Evolutionary conservation across 495 filamentous ascomycete species (phyloP), one percentile per base, ranked within the genome.

Genomic region (Penicillium soppii): DNA sequence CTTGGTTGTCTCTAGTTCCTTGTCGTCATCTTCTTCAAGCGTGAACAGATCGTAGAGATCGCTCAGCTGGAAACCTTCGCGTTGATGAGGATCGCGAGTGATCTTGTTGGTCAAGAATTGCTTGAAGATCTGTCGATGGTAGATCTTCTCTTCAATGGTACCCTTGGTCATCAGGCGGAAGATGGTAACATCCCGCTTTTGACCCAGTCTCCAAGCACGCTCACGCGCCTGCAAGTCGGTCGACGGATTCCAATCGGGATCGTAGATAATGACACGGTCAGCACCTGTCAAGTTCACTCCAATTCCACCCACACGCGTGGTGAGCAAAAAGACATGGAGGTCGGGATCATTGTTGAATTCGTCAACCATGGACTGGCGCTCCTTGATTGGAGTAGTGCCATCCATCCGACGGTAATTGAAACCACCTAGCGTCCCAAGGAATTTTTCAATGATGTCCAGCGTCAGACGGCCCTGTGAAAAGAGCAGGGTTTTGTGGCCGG

Each of bases 71-170:
- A 97, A 96, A 0, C 83, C 87, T 46, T 91, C 86, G 13, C 85
- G 83, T 61, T 96, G 90, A 57, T 92, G 96, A 0, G 94, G 91
- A 54, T 97, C 91, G 63, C 84, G 88, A 48, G 97, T 66, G 9
- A 98, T 91, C 64, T 98, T 98, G 70, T 96, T 92, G 7, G 88
- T 89, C 25, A 98, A 73, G 59, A 96, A 95, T 56, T 96, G 91
- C 67, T 98, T 98, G 73, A 91, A 97, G 42, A 98, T 90, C 67
- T 98, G 94, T 5, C 94, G 87, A 65, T 97, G 94, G 50, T 97
- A 97, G 33, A 98, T 97, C 76, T 97, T 97, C 69, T 98, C 94
- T 61, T 98, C 94, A 26, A 98, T 97, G 0, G 94, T 97, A 13
- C 92, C 92, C 2, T 90, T 89, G n/a, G 90, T 94, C 88, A 98